Evolutionary conservation across 805 yeast species (phyloP).

Genomic region (Saccharomycopsis olivae): DNA sequence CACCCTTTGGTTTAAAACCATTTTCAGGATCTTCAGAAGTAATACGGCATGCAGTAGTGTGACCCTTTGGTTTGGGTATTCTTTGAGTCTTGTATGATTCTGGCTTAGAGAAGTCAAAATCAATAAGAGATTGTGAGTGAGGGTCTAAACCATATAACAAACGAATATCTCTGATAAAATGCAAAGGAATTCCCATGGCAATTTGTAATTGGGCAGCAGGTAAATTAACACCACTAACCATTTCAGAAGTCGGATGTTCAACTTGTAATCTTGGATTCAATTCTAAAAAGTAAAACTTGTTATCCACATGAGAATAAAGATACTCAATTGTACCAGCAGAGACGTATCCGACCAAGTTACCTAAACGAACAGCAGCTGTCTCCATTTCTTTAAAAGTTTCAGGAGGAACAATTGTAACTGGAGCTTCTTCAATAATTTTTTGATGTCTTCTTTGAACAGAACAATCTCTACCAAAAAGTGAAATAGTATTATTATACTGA

Average conservation of each 20-base stretch:
- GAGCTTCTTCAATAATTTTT: slow-evolving; percentile 98
- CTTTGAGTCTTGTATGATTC: slow-evolving; percentile 71
- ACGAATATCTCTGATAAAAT: slow-evolving; percentile 88
- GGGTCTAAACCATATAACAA: slow-evolving; percentile 93
- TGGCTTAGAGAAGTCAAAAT: slow-evolving; percentile 74
- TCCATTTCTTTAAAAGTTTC: slow-evolving; percentile 90
- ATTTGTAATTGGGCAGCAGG: slow-evolving; percentile 98
- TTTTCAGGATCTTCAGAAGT: slow-evolving; percentile 99
- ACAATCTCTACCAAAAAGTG: slow-evolving; percentile 97
- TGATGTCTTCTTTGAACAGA: slow-evolving; percentile 99
- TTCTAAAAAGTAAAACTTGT: slow-evolving; percentile 92
- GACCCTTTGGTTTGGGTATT: slow-evolving; percentile 94
- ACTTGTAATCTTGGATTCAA: slow-evolving; percentile 98
- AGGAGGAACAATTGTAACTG: slow-evolving; percentile 86
- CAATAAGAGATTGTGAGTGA: slow-evolving; percentile 80
- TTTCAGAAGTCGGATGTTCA: slow-evolving; percentile 99
- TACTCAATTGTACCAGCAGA: slow-evolving; percentile 99
- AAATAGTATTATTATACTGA: slow-evolving; percentile 96
- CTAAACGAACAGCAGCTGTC: slow-evolving; percentile 93
- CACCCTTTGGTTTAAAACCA: slow-evolving; percentile 98
- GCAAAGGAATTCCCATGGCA: slow-evolving; percentile 99
- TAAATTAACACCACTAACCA: slow-evolving; percentile 96
- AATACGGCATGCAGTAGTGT: slow-evolving; percentile 97
- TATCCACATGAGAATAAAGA: slow-evolving; percentile 86
- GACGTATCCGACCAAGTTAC: slow-evolving; percentile 94